phyloP scores from a whole-genome alignment of 768 basidiomycete species.

The Exsudoporus frostii region DNA sequence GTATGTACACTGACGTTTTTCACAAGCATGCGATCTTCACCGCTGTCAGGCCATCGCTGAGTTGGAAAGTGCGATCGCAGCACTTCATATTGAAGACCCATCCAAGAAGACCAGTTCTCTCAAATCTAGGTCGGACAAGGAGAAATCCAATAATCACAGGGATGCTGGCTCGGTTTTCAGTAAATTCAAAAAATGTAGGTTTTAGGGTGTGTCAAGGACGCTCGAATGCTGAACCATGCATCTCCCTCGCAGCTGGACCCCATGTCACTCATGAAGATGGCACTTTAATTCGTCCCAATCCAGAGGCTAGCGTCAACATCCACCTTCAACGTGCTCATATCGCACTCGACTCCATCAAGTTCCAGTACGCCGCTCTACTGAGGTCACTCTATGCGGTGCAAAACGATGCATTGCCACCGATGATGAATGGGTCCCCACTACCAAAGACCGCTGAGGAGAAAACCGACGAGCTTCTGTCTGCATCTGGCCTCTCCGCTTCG shows the following conservation, averaged over 20 bases:
- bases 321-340: conserved; percentile 44
- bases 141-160: conserved; percentile 37
- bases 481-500: conserved; percentile 25
- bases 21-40: conserved; percentile 1
- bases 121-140: conserved; percentile 43
- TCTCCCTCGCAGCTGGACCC: conserved; percentile 16
- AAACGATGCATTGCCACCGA: conserved; percentile 26
- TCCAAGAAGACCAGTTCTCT: conserved; percentile 35
- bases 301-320: conserved; percentile 16
- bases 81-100: conserved; percentile 39
- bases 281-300: conserved; percentile 12
- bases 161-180: conserved; percentile 43
- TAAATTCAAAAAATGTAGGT: conserved; percentile 60
- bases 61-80: conserved; percentile 51
- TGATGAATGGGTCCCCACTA: conserved; percentile 32
- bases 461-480: conserved; percentile 27
- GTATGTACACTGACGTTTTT: conserved; percentile 38
- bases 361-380: conserved; percentile 53
- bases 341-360: conserved; percentile 52
- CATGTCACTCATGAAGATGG: conserved; percentile 29
- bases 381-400: conserved; percentile 39
- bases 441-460: conserved; percentile 51
- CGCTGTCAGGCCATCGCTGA: conserved; percentile 50
- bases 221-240: not conserved
- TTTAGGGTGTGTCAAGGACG: not conserved